A percentile compares a stretch with the other conserved stretches of the same genome.
These are phyloP conservation scores for Amanita exitialis DNA, from an alignment of 768 basidiomycete genomes.

Conservation along the genomic window DNA sequence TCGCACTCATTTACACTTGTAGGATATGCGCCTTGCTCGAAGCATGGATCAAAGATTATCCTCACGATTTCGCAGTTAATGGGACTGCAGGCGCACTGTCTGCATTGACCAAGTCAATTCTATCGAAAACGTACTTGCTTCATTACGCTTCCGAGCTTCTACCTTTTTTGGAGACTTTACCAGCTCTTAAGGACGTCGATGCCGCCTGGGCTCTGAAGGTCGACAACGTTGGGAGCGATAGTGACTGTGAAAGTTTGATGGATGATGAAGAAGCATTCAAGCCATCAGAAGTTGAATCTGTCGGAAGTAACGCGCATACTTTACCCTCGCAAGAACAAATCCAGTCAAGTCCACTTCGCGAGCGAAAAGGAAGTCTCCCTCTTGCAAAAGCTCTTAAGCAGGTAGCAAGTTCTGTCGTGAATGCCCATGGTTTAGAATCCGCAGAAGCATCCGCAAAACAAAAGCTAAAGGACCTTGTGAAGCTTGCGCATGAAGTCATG, in stretches of 20 bases:
- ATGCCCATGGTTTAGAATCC: slow-evolving; percentile 17
- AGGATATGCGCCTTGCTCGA: slow-evolving; percentile 78
- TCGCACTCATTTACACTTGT: slow-evolving; percentile 5
- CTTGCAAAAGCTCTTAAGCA: slow-evolving; percentile 36
- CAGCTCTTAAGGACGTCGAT: slow-evolving; percentile 58
- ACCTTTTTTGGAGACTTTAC: slow-evolving; percentile 65
- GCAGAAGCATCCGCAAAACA: slow-evolving; percentile 40
- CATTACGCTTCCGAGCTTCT: slow-evolving; percentile 82
- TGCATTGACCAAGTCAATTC: slow-evolving; percentile 71
- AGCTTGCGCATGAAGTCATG: slow-evolving; percentile 47
- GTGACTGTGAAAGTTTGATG: slow-evolving; percentile 43
- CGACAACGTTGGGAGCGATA: slow-evolving; percentile 52
- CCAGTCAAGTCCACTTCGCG: slow-evolving; percentile 28
- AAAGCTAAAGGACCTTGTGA: slow-evolving; percentile 53
- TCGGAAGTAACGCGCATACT: slow-evolving; percentile 5
- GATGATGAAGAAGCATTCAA: slow-evolving; percentile 46
- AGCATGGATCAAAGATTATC: slow-evolving; percentile 68
- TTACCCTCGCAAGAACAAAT: slow-evolving; percentile 15
- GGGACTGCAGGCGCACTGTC: slow-evolving; percentile 63
- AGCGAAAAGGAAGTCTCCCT: slow-evolving; percentile 64
- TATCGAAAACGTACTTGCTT: slow-evolving; percentile 70
- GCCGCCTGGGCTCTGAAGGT: slow-evolving; percentile 65
- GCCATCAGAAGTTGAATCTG: slow-evolving; percentile 19
- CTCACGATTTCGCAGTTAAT: slow-evolving; percentile 71
- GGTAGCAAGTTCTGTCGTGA: slow-evolving; percentile 17